Evolutionary conservation across 1,284 basidiomycete species (phyloP).

Genomic region (Phylloporus sp.): DNA sequence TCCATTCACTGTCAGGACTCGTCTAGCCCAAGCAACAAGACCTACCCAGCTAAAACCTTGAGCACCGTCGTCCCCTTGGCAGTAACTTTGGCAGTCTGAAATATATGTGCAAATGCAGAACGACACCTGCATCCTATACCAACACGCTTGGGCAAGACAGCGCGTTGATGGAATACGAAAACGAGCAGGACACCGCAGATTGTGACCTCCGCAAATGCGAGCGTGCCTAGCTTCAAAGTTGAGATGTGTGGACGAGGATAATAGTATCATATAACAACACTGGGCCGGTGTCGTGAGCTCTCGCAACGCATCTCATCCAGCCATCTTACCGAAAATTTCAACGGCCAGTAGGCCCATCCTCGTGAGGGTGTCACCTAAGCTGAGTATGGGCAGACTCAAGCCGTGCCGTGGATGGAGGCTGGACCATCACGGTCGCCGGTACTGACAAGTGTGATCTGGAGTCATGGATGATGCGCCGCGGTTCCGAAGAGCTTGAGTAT

Average conservation of each 20-base stretch:
- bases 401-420: no score
- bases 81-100: conserved; percentile 93
- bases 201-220: conserved; percentile 71
- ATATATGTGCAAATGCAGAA: conserved; percentile 88
- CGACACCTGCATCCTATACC: conserved; percentile 53
- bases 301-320: not conserved
- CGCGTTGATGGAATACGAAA: conserved; percentile 92
- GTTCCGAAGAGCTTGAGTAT: no score
- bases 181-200: conserved; percentile 90
- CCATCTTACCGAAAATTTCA: conserved; percentile 78
- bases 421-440: no score
- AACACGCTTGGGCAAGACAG: conserved; percentile 54
- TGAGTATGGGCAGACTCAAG: no score
- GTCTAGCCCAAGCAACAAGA: conserved; percentile 16
- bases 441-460: no score
- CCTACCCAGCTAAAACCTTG: conserved; percentile 92
- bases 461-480: no score
- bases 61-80: conserved; percentile 83
- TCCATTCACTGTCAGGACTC: conserved; percentile 6
- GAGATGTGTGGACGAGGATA: no score
- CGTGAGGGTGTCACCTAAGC: no score
- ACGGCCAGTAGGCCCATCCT: conserved; percentile 98
- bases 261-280: conserved; percentile 84
- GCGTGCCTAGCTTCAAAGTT: no score
- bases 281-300: conserved; percentile 41